Evolutionary conservation across 495 filamentous ascomycete species (phyloP).

Genomic region (Penicillium taxi): DNA sequence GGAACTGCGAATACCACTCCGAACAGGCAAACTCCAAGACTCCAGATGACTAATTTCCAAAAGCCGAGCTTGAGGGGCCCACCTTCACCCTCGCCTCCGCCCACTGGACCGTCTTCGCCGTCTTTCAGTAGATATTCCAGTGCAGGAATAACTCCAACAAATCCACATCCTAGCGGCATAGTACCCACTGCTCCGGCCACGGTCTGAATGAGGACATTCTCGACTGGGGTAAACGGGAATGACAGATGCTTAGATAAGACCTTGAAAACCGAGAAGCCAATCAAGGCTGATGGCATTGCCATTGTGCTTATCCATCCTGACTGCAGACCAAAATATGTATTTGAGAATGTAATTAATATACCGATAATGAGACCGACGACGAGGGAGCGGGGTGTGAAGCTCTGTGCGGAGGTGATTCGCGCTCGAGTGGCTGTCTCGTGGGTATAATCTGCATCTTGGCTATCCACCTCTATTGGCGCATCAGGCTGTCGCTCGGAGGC

Average conservation of each 20-base stretch:
- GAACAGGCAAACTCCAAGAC: conserved; percentile 85
- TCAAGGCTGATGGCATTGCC: conserved; percentile 87
- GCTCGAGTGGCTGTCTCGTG: conserved; percentile 4
- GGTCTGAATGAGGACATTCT: conserved; percentile 96
- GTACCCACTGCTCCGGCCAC: conserved; percentile 93
- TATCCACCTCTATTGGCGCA: neutral
- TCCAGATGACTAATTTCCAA: conserved; percentile 78
- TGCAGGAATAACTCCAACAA: conserved; percentile 89
- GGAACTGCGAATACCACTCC: conserved; percentile 96
- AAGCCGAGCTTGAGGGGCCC: conserved; percentile 66
- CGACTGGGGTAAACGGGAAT: conserved; percentile 83
- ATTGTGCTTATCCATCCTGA: conserved; percentile 85
- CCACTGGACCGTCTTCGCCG: conserved; percentile 51
- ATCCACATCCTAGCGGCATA: conserved; percentile 94
- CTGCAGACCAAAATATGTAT: conserved; percentile 96
- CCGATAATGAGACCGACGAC: conserved; percentile 77
- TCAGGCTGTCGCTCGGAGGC: conserved; percentile 15
- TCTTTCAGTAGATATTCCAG: conserved; percentile 74
- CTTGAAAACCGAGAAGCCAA: conserved; percentile 96
- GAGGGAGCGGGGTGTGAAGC: conserved; percentile 77
- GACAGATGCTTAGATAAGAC: conserved; percentile 58
- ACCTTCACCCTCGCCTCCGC: conserved; percentile 50
- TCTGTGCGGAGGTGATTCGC: conserved; percentile 29
- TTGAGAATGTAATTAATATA: conserved; percentile 84
- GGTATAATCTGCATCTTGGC: conserved; percentile 8